phyloP scores from a whole-genome alignment of 2,329 filamentous ascomycete genomes.

The Talaromyces sp. region DNA sequence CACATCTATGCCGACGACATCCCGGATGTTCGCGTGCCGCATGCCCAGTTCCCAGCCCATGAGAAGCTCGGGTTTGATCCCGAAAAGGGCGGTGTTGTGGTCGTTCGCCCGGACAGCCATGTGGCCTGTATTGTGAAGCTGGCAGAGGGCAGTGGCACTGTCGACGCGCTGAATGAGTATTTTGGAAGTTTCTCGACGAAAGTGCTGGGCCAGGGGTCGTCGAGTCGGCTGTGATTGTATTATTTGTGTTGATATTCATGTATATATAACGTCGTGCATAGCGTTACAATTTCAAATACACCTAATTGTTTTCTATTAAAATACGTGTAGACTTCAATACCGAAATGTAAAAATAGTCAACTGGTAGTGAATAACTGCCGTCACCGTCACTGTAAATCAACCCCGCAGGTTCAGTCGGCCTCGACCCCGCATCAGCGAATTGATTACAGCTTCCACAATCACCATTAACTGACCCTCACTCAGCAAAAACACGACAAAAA shows the following conservation, averaged over 20 bases:
- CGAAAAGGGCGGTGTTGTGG: constrained; percentile 70
- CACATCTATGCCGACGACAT: constrained; percentile 84
- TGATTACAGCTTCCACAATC: not conserved
- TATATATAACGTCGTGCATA: not conserved
- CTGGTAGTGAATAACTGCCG: no score
- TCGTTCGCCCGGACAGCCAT: constrained; percentile 83
- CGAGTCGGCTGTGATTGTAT: constrained; percentile 26
- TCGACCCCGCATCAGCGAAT: not conserved
- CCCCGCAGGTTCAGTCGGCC: not conserved
- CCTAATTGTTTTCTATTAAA: no score
- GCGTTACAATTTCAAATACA: no score
- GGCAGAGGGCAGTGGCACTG: constrained; percentile 70
- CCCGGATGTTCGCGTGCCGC: constrained; percentile 63
- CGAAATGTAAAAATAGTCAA: no score
- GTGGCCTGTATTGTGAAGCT: constrained; percentile 70
- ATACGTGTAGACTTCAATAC: no score
- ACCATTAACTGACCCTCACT: not conserved
- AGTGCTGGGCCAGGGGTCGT: constrained; percentile 29
- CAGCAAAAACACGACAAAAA: constrained; percentile 11
- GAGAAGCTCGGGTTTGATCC: constrained; percentile 78
- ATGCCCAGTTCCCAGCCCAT: constrained; percentile 70
- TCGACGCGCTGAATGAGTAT: constrained; percentile 76
- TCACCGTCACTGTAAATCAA: not conserved
- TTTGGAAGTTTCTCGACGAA: constrained; percentile 70
- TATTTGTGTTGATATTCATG: not conserved